A percentile compares a stretch with the other conserved stretches of the same genome.
Evolutionary conservation across 1,284 basidiomycete species (phyloP).

Genomic region (Fistulinella staudtii): DNA sequence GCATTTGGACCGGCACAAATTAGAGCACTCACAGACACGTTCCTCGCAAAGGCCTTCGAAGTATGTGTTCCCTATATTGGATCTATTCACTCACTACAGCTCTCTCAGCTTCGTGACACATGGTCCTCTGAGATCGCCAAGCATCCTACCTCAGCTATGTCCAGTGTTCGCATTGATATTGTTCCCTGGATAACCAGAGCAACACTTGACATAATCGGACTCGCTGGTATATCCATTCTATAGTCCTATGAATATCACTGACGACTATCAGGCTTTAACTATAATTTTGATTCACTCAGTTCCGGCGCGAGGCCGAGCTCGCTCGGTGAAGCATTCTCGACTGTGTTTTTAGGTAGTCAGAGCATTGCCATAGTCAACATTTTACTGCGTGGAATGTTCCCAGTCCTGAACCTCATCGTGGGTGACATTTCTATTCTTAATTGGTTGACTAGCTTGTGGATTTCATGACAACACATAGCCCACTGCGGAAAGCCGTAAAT

Average conservation of each 20-base stretch:
- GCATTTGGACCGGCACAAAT: conserved; percentile 54
- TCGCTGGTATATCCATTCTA: conserved; percentile 48
- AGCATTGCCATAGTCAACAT: not conserved
- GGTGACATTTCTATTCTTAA: conserved; percentile 11
- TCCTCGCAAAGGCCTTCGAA: conserved; percentile 48
- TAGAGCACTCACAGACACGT: conserved; percentile 49
- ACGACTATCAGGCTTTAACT: conserved; percentile 51
- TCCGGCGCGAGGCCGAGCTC: conserved; percentile 39
- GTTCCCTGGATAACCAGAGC: conserved; percentile 52
- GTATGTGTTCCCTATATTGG: conserved; percentile 31
- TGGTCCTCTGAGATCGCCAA: conserved; percentile 35
- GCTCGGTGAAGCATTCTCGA: conserved; percentile 45
- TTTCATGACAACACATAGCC: no score
- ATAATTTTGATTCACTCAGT: conserved; percentile 55
- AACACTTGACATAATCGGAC: conserved; percentile 67
- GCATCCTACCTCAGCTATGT: conserved; percentile 10
- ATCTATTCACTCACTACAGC: no score
- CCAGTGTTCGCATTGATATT: conserved; percentile 40
- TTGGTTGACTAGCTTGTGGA: not conserved
- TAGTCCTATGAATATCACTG: not conserved
- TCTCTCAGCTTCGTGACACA: conserved; percentile 43
- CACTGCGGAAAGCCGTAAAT: no score
- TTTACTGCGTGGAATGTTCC: conserved; percentile 38
- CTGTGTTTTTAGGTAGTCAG: conserved; percentile 35
- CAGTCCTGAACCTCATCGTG: conserved; percentile 42